Evolutionary conservation across 169 alveolate species (phyloP).

Genomic region (Cyclospora cayetanensis): DNA sequence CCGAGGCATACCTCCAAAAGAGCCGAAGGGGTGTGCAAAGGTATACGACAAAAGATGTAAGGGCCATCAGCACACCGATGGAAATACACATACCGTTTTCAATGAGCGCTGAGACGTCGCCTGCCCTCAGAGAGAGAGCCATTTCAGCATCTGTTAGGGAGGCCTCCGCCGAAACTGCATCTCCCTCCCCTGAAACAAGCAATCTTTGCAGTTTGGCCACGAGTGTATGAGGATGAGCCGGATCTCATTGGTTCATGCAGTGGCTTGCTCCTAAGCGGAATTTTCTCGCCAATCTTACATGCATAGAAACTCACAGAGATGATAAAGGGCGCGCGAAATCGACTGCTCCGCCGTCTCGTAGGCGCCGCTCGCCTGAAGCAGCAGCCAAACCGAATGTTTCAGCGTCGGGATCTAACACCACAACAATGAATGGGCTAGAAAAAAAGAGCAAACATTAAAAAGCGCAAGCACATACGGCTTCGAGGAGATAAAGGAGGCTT

Average conservation of each 20-base stretch:
- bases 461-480: too few relatives aligned
- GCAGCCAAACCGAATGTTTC: background rate
- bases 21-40: too few relatives aligned
- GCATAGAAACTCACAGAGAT: slow-evolving; percentile 1
- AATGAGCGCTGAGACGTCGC: background rate
- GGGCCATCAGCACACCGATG: too few relatives aligned
- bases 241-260: too few relatives aligned
- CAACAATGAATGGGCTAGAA: too few relatives aligned
- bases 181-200: background rate
- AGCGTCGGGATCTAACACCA: background rate
- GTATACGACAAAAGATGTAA: too few relatives aligned
- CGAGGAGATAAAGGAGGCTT: background rate
- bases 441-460: too few relatives aligned
- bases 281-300: too few relatives aligned
- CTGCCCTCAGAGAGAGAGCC: background rate
- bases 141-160: background rate
- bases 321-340: background rate
- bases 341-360: slow-evolving; percentile 17
- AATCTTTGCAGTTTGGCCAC: too few relatives aligned
- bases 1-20: too few relatives aligned
- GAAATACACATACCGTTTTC: background rate
- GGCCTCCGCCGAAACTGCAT: background rate
- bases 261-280: too few relatives aligned
- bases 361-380: background rate
- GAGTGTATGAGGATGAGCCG: too few relatives aligned